Base-by-base conservation (phyloP, 441 rosid species). In the Populus hybrid region DNA sequence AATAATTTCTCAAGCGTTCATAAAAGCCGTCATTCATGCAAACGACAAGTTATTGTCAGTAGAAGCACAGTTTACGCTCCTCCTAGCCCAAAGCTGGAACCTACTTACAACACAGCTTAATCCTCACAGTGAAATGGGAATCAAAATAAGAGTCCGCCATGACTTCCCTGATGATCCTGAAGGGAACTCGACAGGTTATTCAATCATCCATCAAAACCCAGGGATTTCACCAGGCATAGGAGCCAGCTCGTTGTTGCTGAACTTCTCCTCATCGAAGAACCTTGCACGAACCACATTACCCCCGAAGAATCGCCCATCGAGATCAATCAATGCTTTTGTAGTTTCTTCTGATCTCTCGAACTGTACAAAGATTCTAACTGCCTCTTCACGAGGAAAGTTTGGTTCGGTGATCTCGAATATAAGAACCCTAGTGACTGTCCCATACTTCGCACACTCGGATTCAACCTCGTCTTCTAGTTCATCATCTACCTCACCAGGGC, bases 401-500 rank as follows among this genome's bases (percentile, higher is more conserved):
- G 90, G 90, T 80, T 93, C 98, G 5, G 99, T 96, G 69, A 94
- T 94, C 94, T 96, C 99, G 68, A 94, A 96, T 84, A 96, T 94
- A 69, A 96, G 91, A 73, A 96, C 99, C 70, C 92, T 89, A 28
- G 98, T 94, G 18, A 96, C 98, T 1, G 86, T 86, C 11, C 99
- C 98, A 57, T 94, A 92, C 80, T 96, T 96, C 64, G 95, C 90
- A 79, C 98, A 94, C 79, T 96, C 99, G 0, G 98, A 93, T 54
- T 84, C 99, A 69, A 94, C 99, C 86, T 96, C 99, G 0, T 94
- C 99, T 76, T 94, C 99, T 72, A 96, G 88, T 82, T 96, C 98
- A 72, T 94, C 99, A 68, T 94, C 99, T 38, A 96, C 98, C 87
- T 96, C 96, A 74, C 98, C 98, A 77, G 99, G 99, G 12, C 99